These are phyloP conservation scores for Talaromyces liani DNA, from an alignment of 495 filamentous ascomycete species.

Conservation along the genomic window DNA sequence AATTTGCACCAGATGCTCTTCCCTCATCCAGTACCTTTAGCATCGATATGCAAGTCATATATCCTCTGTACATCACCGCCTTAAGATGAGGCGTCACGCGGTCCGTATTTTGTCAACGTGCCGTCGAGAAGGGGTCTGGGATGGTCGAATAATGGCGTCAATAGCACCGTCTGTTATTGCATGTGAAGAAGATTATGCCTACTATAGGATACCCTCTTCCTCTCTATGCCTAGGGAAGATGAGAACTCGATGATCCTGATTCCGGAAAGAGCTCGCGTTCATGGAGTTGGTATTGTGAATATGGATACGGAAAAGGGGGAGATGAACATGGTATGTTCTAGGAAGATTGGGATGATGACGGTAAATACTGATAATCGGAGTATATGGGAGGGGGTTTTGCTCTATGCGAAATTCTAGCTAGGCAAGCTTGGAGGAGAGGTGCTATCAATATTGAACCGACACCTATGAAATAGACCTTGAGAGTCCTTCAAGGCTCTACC, in stretches of 20 bases:
- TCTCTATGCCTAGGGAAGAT: neutral
- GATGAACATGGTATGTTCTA: neutral
- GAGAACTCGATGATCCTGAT: neutral
- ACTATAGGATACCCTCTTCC: too few species aligned
- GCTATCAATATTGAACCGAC: too few species aligned
- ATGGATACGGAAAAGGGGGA: neutral
- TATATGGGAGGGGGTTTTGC: neutral
- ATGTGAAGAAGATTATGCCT: neutral
- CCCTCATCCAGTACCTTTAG: neutral
- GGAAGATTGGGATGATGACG: neutral
- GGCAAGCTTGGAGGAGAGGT: too few species aligned
- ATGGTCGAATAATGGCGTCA: conserved; percentile 2
- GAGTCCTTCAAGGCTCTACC: too few species aligned
- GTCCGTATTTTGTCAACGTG: conserved; percentile 11
- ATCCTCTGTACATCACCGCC: conserved; percentile 17
- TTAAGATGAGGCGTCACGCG: conserved; percentile 15
- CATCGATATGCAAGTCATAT: conserved; percentile 11
- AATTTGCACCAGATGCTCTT: neutral
- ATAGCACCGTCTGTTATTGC: neutral
- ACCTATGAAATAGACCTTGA: too few species aligned
- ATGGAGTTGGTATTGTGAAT: neutral
- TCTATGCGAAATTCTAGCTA: neutral
- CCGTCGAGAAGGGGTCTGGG: conserved; percentile 3
- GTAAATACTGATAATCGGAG: neutral
- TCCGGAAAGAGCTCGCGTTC: neutral